These are phyloP conservation scores for Sicyos edulis DNA, from an alignment of 306 rosid genomes.

Conservation along the genomic window DNA sequence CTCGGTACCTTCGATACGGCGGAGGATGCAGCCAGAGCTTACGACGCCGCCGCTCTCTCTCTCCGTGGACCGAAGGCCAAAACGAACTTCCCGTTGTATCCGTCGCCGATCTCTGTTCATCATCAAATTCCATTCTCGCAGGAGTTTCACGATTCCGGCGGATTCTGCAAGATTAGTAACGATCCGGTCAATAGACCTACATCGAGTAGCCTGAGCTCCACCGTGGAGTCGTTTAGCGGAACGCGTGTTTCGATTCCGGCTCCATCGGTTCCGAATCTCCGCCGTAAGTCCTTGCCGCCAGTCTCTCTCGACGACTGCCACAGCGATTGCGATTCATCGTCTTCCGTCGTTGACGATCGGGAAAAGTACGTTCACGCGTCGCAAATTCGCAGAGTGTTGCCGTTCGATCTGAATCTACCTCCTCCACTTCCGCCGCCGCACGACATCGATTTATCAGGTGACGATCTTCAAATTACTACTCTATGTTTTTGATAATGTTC, in stretches of 20 bases:
- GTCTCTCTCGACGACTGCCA: conserved; percentile 53
- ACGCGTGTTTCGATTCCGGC: conserved; percentile 42
- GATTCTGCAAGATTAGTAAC: conserved; percentile 36
- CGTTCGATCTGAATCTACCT: conserved; percentile 59
- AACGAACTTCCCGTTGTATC: conserved; percentile 51
- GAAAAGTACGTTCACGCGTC: conserved; percentile 58
- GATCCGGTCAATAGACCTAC: conserved; percentile 57
- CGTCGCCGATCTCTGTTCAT: conserved; percentile 18
- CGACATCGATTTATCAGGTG: conserved; percentile 27
- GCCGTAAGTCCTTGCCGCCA: conserved; percentile 30
- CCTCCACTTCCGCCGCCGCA: conserved; percentile 30
- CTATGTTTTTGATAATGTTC: conserved; percentile 43
- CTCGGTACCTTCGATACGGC: conserved; percentile 83
- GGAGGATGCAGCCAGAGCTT: conserved; percentile 76
- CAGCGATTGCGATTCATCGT: conserved; percentile 89
- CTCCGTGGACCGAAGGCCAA: conserved; percentile 78
- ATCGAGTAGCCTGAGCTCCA: conserved; percentile 78
- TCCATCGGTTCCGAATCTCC: conserved; percentile 21
- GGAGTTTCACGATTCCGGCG: conserved; percentile 25
- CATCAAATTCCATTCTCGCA: conserved; percentile 29
- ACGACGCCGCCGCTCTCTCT: conserved; percentile 68
- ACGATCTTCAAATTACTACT: conserved; percentile 50
- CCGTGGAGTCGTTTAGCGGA: conserved; percentile 84
- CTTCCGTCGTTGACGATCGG: conserved; percentile 64
- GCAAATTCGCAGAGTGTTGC: conserved; percentile 38